A percentile compares a stretch with the other conserved stretches of the same genome.
phyloP scores from a whole-genome alignment of 75 land plant genomes.

The Cupressus sempervirens region DNA sequence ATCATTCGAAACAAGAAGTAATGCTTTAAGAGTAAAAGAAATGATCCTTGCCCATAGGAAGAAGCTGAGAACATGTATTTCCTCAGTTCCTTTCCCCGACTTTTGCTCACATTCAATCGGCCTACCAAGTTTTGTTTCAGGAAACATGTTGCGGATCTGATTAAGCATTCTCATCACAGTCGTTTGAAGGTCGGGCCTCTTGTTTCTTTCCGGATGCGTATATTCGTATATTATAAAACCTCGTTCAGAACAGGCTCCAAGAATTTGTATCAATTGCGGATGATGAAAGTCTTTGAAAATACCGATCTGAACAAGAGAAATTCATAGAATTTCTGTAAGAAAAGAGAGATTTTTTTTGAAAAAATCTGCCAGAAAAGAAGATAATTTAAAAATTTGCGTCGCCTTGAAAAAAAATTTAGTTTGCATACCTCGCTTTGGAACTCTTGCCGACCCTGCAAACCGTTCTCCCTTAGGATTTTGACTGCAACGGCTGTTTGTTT shows the following conservation, averaged over 20 bases:
- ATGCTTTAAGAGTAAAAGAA: too few species aligned
- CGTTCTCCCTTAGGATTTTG: constrained; percentile 37
- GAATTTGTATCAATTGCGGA: constrained; percentile 55
- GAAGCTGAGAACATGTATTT: constrained; percentile 21
- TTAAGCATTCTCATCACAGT: constrained; percentile 38
- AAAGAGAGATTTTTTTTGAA: too few species aligned
- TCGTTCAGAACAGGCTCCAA: constrained; percentile 66
- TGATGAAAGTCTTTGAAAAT: constrained; percentile 51
- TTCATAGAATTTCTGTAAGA: constrained; percentile 19
- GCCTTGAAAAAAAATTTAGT: background rate
- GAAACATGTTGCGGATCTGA: background rate
- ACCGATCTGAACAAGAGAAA: constrained; percentile 36
- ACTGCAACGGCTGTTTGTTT: constrained; percentile 50
- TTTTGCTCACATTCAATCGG: constrained; percentile 27
- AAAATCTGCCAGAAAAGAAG: too few species aligned
- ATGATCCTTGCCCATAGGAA: constrained; percentile 48
- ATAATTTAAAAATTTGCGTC: background rate
- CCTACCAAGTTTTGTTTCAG: background rate
- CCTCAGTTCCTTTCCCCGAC: background rate
- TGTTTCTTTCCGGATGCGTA: constrained; percentile 23
- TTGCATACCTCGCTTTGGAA: constrained; percentile 49
- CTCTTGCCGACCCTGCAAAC: constrained; percentile 37
- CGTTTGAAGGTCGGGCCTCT: constrained; percentile 43
- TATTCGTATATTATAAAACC: constrained; percentile 61
- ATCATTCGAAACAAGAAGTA: too few species aligned